Conservation (phyloP, 768 basidiomycete genomes). For the Auriscalpium orientale region DNA sequence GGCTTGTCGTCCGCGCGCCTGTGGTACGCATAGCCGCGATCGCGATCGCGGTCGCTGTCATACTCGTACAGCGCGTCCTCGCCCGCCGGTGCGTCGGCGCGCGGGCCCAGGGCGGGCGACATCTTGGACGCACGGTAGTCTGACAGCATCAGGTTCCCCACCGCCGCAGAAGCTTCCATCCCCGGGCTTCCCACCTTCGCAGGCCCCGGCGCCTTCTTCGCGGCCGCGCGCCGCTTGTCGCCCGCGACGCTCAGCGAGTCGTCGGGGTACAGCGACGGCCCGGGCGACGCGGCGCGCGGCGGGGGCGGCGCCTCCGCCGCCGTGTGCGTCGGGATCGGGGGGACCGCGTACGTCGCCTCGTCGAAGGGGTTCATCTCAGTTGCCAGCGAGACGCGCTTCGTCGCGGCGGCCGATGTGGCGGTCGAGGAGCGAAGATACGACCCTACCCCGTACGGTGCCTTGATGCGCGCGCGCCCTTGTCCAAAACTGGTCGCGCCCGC, state of each 20-base stretch:
- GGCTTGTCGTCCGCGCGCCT: constrained; percentile 49
- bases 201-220: constrained; percentile 18
- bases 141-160: constrained; percentile 57
- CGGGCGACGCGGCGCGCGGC: constrained; percentile 41
- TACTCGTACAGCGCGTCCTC: constrained; percentile 22
- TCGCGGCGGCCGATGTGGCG: constrained; percentile 24
- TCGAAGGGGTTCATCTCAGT: constrained; percentile 27
- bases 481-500: constrained; percentile 15
- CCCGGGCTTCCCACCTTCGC: constrained; percentile 27
- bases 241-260: constrained; percentile 61
- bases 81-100: constrained; percentile 18
- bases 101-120: constrained; percentile 15
- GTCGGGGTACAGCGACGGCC: constrained; percentile 62
- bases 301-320: constrained; percentile 28
- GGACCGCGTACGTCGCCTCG: constrained; percentile 26
- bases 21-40: neutral
- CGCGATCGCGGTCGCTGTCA: constrained; percentile 3
- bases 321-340: constrained; percentile 24
- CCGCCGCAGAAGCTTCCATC: constrained; percentile 37
- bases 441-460: constrained; percentile 57
- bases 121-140: constrained; percentile 30
- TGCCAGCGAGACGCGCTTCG: constrained; percentile 13
- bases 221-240: constrained; percentile 18
- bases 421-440: constrained; percentile 46
- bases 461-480: constrained; percentile 51